Percentiles rank a stretch among this genome's conserved stretches.
Conservation (phyloP, 2,329 filamentous ascomycete genomes). For the Penicillium janthinellum region DNA sequence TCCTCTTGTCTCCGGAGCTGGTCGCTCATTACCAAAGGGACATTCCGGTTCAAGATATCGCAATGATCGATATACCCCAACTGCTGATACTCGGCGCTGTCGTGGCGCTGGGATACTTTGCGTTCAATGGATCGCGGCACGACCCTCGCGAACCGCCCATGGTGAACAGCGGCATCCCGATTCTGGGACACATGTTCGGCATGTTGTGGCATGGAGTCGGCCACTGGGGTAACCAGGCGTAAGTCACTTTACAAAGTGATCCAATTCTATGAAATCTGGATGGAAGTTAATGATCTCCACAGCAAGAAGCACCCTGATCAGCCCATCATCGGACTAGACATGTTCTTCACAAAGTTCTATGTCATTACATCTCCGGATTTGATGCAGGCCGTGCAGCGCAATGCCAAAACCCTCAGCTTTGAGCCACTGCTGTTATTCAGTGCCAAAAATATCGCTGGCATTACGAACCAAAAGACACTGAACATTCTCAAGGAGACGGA, state of each 20-base stretch:
- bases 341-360: slow-evolving; percentile 31
- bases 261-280: background rate
- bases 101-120: slow-evolving; percentile 9
- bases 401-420: slow-evolving; percentile 25
- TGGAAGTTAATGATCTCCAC: slow-evolving; percentile 1
- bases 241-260: background rate
- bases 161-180: slow-evolving; percentile 24
- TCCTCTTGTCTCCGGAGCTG: background rate
- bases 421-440: slow-evolving; percentile 26
- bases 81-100: slow-evolving; percentile 10
- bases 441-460: slow-evolving; percentile 22
- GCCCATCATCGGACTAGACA: slow-evolving; percentile 28
- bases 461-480: slow-evolving; percentile 17
- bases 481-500: slow-evolving; percentile 24
- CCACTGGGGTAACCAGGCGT: slow-evolving; percentile 29
- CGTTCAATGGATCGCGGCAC: slow-evolving; percentile 7
- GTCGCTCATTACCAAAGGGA: background rate
- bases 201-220: slow-evolving; percentile 26
- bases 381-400: slow-evolving; percentile 27
- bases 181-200: slow-evolving; percentile 32
- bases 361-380: slow-evolving; percentile 29
- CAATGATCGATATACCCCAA: slow-evolving; percentile 14
- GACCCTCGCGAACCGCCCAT: slow-evolving; percentile 32
- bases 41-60: background rate
- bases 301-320: slow-evolving; percentile 18